Evolutionary conservation across 2,329 filamentous ascomycete genomes (phyloP).

Genomic region (Bipolaris cookei): DNA sequence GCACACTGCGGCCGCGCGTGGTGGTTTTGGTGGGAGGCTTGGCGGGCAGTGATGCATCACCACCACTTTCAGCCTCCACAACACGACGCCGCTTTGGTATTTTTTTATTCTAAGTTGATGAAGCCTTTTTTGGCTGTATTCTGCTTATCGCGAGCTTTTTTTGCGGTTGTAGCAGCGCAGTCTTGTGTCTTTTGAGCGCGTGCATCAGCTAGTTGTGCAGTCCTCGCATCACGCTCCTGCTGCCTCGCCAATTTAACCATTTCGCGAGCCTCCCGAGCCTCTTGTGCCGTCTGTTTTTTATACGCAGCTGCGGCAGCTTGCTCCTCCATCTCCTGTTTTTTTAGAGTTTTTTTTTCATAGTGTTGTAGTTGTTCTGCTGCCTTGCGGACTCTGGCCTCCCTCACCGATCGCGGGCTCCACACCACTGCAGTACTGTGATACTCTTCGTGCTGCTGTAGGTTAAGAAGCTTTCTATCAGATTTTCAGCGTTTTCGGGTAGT

Average conservation of each 20-base stretch:
- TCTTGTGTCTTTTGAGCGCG: background rate
- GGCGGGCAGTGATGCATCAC: background rate
- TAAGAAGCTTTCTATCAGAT: too few relatives aligned
- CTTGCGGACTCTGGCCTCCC: too few relatives aligned
- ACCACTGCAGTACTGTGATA: too few relatives aligned
- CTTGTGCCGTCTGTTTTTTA: background rate
- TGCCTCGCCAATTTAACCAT: background rate
- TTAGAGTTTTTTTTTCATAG: too few relatives aligned
- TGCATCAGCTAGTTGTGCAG: background rate
- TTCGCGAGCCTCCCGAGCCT: background rate
- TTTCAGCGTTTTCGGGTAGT: too few relatives aligned
- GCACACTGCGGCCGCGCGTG: too few relatives aligned
- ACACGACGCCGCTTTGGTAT: background rate
- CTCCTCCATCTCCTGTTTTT: too few relatives aligned
- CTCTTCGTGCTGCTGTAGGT: too few relatives aligned
- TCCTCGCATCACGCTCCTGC: background rate
- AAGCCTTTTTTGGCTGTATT: background rate
- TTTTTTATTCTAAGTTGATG: background rate
- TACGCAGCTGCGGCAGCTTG: too few relatives aligned
- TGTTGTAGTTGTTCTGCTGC: too few relatives aligned
- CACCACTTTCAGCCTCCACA: background rate
- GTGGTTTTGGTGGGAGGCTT: background rate
- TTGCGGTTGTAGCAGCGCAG: background rate
- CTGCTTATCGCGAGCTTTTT: too few relatives aligned
- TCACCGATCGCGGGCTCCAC: too few relatives aligned